Evolutionary conservation across 257 asterid genomes (phyloP).

Genomic region (Cynanchum wilfordii): DNA sequence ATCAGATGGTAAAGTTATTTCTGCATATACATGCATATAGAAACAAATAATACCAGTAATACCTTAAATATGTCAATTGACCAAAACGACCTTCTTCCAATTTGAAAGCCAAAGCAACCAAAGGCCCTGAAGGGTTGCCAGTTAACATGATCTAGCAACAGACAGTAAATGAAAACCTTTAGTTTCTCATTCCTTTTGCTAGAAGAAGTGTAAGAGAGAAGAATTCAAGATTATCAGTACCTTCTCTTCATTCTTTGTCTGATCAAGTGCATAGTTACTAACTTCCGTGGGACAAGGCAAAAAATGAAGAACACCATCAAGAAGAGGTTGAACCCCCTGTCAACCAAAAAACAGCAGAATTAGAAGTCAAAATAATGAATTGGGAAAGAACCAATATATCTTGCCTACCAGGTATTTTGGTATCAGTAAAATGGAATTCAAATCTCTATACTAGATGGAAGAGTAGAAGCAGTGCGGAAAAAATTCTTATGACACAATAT

Average conservation of each 20-base stretch:
- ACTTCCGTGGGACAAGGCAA: conserved; percentile 93
- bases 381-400: background rate
- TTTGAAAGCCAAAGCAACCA: conserved; percentile 97
- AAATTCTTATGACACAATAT: background rate
- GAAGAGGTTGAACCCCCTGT: conserved; percentile 95
- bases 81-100: conserved; percentile 96
- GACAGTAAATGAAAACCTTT: conserved; percentile 15
- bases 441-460: background rate
- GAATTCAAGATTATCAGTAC: conserved; percentile 27
- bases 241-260: conserved; percentile 87
- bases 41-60: conserved; percentile 10
- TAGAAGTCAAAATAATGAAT: background rate
- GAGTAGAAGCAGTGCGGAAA: background rate
- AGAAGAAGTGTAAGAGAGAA: conserved; percentile 9
- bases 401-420: background rate
- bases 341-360: conserved; percentile 23
- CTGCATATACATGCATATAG: too few relatives aligned
- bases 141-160: conserved; percentile 59
- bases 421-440: background rate
- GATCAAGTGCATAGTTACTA: conserved; percentile 83
- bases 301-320: conserved; percentile 90
- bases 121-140: conserved; percentile 87
- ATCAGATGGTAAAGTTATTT: background rate
- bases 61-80: conserved; percentile 93
- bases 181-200: background rate